Evolutionary conservation across 202 grass and related monocot genomes (phyloP).

Genomic region (Brachypodium distachyon): DNA sequence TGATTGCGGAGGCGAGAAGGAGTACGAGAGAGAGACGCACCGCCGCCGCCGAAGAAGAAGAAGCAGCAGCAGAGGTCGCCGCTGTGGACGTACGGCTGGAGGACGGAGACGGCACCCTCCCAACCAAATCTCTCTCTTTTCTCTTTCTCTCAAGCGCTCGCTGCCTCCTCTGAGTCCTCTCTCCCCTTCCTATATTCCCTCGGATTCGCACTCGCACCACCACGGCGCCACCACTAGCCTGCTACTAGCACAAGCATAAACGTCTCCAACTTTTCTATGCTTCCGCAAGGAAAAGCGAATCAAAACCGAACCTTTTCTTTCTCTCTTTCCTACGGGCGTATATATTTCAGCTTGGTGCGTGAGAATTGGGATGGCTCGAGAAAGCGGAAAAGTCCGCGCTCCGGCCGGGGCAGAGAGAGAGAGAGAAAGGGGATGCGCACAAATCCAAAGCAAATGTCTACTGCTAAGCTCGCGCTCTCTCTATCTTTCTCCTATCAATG

Average conservation of each 20-base stretch:
- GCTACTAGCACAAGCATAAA: background rate
- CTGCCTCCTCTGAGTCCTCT: background rate
- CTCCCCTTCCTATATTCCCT: background rate
- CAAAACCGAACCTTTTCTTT: background rate
- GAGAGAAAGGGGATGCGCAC: background rate
- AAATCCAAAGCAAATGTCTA: constrained; percentile 4
- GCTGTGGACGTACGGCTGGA: background rate
- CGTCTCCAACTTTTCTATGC: constrained; percentile 7
- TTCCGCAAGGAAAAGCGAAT: background rate
- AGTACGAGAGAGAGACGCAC: background rate
- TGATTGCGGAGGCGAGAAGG: background rate
- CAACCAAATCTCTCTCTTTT: background rate
- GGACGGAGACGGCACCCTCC: background rate
- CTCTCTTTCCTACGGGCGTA: background rate
- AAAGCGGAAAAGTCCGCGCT: background rate
- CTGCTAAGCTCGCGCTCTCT: background rate
- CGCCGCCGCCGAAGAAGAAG: background rate
- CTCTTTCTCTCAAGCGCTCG: background rate
- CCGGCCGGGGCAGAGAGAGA: background rate
- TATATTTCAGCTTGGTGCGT: background rate
- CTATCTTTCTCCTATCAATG: background rate
- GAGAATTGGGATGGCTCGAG: background rate
- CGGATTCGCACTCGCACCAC: background rate
- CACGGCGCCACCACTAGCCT: background rate
- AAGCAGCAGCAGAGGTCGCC: background rate